These are phyloP conservation scores for Mucor ambiguus DNA, from an alignment of 371 early-diverging fungal species.

Conservation along the genomic window DNA sequence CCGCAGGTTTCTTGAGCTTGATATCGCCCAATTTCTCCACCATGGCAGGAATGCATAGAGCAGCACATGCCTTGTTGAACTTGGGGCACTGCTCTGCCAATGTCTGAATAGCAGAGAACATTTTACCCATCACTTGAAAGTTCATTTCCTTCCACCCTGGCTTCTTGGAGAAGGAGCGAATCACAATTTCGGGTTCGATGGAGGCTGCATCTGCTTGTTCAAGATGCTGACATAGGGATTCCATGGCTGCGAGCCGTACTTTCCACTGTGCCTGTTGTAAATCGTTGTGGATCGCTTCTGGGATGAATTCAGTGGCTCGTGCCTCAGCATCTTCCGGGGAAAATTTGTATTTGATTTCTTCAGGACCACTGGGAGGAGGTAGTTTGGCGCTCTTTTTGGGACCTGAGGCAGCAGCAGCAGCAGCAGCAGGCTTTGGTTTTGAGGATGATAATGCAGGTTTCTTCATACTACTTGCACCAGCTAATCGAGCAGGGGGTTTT, in stretches of 20 bases:
- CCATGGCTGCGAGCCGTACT: conserved; percentile 83
- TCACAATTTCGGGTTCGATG: conserved; percentile 84
- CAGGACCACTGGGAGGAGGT: conserved; percentile 57
- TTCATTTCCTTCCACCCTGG: conserved; percentile 97
- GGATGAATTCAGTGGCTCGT: conserved; percentile 63
- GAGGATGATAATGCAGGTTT: conserved; percentile 52
- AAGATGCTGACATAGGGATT: conserved; percentile 67
- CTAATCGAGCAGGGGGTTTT: conserved; percentile 57
- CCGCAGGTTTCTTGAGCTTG: conserved; percentile 86
- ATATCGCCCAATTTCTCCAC: conserved; percentile 93
- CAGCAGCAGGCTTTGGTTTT: conserved; percentile 50
- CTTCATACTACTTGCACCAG: conserved; percentile 50
- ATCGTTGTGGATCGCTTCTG: conserved; percentile 60
- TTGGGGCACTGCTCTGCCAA: conserved; percentile 63
- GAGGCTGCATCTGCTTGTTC: conserved; percentile 43
- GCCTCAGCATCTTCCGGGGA: conserved; percentile 70
- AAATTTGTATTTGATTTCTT: conserved; percentile 69
- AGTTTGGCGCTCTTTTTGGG: conserved; percentile 56
- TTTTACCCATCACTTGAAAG: conserved; percentile 81
- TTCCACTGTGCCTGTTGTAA: conserved; percentile 86
- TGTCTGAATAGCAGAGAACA: conserved; percentile 69
- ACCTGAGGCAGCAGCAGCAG: conserved; percentile 31
- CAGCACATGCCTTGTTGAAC: conserved; percentile 77
- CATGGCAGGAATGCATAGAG: conserved; percentile 69
- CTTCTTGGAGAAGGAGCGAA: conserved; percentile 76